Evolutionary conservation across 768 basidiomycete genomes (phyloP).

Genomic region (Fomitopsis pulvina): DNA sequence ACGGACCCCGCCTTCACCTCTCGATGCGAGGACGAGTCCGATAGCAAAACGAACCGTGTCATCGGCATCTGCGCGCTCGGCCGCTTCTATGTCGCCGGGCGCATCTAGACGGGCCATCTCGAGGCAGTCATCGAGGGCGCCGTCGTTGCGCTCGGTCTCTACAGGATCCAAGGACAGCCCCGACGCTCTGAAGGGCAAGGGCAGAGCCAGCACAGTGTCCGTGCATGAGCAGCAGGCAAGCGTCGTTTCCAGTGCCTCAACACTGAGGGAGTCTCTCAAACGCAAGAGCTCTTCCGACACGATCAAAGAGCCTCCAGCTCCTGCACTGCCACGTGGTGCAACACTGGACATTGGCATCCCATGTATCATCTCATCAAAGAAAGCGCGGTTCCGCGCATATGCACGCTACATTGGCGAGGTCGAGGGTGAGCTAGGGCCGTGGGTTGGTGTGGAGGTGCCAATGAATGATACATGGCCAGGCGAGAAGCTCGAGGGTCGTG

Average conservation of each 20-base stretch:
- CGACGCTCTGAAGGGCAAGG: slow-evolving; percentile 12
- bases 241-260: slow-evolving; percentile 22
- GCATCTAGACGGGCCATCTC: slow-evolving; percentile 12
- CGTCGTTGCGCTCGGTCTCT: slow-evolving; percentile 6
- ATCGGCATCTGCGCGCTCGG: slow-evolving; percentile 23
- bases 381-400: slow-evolving; percentile 78
- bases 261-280: slow-evolving; percentile 24
- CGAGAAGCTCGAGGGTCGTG: slow-evolving; percentile 51
- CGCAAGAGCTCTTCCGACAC: slow-evolving; percentile 33
- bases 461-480: slow-evolving; percentile 49
- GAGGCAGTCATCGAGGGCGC: slow-evolving; percentile 6
- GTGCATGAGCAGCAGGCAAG: slow-evolving; percentile 19
- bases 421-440: slow-evolving; percentile 71
- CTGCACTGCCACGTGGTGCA: slow-evolving; percentile 44
- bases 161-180: slow-evolving; percentile 6
- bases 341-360: slow-evolving; percentile 85
- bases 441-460: slow-evolving; percentile 91
- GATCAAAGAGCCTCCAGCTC: slow-evolving; percentile 19
- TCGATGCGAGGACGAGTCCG: slow-evolving; percentile 13
- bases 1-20: slow-evolving; percentile 14
- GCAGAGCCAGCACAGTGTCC: slow-evolving; percentile 2
- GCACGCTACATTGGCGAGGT: slow-evolving; percentile 88
- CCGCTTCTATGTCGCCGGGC: slow-evolving; percentile 17
- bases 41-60: slow-evolving; percentile 20
- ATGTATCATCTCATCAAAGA: slow-evolving; percentile 81